Evolutionary conservation across 2,329 filamentous ascomycete genomes (phyloP), one percentile per base, ranked within the genome.

Genomic region (Rhexocercosporidium sp.): DNA sequence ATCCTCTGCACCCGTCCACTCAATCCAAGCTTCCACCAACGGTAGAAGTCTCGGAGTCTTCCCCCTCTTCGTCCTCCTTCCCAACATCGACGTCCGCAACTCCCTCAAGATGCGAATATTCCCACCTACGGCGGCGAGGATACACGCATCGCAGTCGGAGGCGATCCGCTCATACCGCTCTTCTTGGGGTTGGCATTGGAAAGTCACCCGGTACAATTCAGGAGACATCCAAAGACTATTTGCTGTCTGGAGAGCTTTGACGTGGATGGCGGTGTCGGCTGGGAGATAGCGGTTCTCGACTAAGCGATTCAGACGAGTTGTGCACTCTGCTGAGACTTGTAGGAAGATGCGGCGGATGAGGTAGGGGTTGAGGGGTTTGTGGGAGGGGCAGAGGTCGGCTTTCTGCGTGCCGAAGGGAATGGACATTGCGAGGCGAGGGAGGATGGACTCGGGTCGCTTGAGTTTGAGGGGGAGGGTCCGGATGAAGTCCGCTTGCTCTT

Each of bases 71-170:
- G 63, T 73, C 57, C 66, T 71, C 41, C 85, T 79, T 37, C 81
- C 80, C 11, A 81, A 34, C 64, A 86, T 72, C 46, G 78, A 77
- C 2, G 83, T 81, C 29, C 81, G 75, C 37, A 88, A 71, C 69
- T 85, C 83, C 3, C 77, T 73, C 2, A 88, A 74, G 1, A 81
- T 70, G 14, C 78, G 73, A 3, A 72, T 75, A 34, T 79, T 78
- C 0, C 81, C 82, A 2, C 85, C 85, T 0, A 88, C 73, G 3
- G 79, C 78, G 1, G 83, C 80, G 12, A 88, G 74, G 31, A 86
- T 82, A 69, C 86, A 88, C 1, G 84, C 85, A 71, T 86, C 82
- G 69, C 86, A 88, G 12, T 78, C 77, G 3, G 74, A 78, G 29
- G 69, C 65, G 3, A 83, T 75, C 11, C 68, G 60, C 4, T 69